Conservation (phyloP, 345 rosid species). For the Moricandia arvensis region DNA sequence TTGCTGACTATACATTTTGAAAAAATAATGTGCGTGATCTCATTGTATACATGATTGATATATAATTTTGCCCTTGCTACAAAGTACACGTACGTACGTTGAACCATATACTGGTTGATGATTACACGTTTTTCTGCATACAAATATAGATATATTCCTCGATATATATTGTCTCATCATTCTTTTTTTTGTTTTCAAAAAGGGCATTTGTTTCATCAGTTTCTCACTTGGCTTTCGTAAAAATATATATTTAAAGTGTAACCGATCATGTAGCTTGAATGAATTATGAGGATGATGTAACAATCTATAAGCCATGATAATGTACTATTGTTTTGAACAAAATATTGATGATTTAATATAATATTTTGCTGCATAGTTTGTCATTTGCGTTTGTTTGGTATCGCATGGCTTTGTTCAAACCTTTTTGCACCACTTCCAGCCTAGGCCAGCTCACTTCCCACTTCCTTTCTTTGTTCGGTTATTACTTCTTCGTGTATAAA, state of each 20-base stretch:
- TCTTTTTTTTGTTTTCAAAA: no score
- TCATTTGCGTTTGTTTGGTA: slow-evolving; percentile 34
- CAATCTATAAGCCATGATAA: slow-evolving; percentile 16
- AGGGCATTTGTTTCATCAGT: no score
- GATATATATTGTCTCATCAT: no score
- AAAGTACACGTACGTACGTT: slow-evolving; percentile 6
- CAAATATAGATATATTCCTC: no score
- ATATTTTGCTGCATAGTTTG: slow-evolving; percentile 8
- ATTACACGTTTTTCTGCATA: background rate
- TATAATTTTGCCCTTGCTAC: background rate
- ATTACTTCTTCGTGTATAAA: background rate
- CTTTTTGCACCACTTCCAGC: slow-evolving; percentile 11
- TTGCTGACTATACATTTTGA: slow-evolving; percentile 8
- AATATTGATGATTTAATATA: background rate
- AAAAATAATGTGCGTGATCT: background rate
- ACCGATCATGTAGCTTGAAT: background rate
- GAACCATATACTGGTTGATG: background rate
- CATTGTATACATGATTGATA: slow-evolving; percentile 14
- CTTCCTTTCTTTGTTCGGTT: background rate
- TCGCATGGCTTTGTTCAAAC: slow-evolving; percentile 26
- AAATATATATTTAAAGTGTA: background rate
- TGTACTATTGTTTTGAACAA: background rate
- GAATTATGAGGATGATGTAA: slow-evolving; percentile 1
- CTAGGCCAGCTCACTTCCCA: slow-evolving; percentile 36
- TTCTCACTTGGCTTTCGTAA: background rate